phyloP scores from a whole-genome alignment of 805 yeast genomes.

The Starmerella apis region DNA sequence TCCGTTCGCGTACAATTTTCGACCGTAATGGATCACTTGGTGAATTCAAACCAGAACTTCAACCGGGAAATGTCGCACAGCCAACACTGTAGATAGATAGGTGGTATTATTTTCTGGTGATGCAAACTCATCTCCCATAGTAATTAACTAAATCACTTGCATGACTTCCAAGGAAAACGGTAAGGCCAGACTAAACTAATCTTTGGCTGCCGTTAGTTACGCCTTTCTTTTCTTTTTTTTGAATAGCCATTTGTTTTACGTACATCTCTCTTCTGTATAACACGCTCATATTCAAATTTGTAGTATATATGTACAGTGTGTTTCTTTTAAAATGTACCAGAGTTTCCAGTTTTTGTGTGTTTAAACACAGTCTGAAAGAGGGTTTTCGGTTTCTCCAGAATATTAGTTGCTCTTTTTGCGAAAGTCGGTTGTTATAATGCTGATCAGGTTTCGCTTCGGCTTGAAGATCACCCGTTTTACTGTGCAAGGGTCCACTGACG shows the following conservation, averaged over 20 bases:
- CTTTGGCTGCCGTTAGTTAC: too few species aligned
- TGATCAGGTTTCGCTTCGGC: constrained; percentile 18
- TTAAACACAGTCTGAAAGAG: too few species aligned
- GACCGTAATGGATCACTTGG: constrained; percentile 68
- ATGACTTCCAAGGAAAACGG: too few species aligned
- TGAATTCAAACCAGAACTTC: constrained; percentile 25
- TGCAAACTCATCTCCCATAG: too few species aligned
- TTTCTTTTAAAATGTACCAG: too few species aligned
- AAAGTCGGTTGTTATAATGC: constrained; percentile 9
- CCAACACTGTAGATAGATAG: constrained; percentile 16
- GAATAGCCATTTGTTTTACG: too few species aligned
- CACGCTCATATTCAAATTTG: too few species aligned
- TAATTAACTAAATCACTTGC: background rate
- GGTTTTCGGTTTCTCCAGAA: background rate
- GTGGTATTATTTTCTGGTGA: background rate
- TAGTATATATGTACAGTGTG: too few species aligned
- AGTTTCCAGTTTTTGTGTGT: background rate
- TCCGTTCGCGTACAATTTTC: constrained; percentile 66
- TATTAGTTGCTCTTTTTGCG: background rate
- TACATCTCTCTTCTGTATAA: too few species aligned
- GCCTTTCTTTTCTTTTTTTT: too few species aligned
- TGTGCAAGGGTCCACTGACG: background rate
- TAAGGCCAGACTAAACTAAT: too few species aligned
- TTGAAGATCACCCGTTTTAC: constrained; percentile 18
- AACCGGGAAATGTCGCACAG: constrained; percentile 24